These are phyloP conservation scores for Neurospora pannonica DNA, from an alignment of 495 filamentous ascomycete species.

Conservation along the genomic window DNA sequence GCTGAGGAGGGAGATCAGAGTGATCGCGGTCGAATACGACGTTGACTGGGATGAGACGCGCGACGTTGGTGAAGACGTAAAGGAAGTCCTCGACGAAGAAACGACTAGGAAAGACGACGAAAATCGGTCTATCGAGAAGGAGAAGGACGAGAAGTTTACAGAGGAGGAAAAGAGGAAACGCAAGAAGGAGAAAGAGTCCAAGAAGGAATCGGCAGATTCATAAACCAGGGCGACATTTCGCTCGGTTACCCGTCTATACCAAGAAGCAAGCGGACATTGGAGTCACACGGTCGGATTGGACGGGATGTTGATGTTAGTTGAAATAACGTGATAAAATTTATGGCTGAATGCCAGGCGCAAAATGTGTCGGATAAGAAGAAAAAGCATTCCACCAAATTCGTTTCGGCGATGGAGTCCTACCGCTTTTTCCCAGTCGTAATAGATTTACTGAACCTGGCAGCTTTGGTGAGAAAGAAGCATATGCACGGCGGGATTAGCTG, in stretches of 20 bases:
- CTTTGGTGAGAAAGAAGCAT: too few relatives aligned
- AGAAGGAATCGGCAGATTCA: background rate
- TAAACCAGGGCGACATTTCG: background rate
- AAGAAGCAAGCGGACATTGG: background rate
- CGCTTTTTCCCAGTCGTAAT: too few relatives aligned
- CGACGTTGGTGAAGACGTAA: constrained; percentile 67
- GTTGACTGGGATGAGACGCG: constrained; percentile 84
- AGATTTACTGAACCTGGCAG: too few relatives aligned
- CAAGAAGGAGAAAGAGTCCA: constrained; percentile 10
- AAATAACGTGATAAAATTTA: background rate
- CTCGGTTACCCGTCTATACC: background rate
- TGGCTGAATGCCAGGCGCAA: background rate
- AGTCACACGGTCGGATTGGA: background rate
- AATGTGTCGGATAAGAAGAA: background rate
- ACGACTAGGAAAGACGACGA: constrained; percentile 30
- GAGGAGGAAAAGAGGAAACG: constrained; percentile 36
- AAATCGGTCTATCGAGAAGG: constrained; percentile 18
- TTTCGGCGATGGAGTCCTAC: background rate
- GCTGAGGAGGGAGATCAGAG: constrained; percentile 69
- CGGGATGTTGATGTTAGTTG: background rate
- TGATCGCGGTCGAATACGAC: constrained; percentile 78
- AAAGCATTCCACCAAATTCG: background rate
- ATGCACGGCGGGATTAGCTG: background rate
- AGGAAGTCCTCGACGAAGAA: constrained; percentile 58
- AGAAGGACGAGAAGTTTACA: constrained; percentile 39